A percentile compares a stretch with the other conserved stretches of the same genome.
Conservation (phyloP, 495 filamentous ascomycete genomes). For the Cenococcum geophilum region DNA sequence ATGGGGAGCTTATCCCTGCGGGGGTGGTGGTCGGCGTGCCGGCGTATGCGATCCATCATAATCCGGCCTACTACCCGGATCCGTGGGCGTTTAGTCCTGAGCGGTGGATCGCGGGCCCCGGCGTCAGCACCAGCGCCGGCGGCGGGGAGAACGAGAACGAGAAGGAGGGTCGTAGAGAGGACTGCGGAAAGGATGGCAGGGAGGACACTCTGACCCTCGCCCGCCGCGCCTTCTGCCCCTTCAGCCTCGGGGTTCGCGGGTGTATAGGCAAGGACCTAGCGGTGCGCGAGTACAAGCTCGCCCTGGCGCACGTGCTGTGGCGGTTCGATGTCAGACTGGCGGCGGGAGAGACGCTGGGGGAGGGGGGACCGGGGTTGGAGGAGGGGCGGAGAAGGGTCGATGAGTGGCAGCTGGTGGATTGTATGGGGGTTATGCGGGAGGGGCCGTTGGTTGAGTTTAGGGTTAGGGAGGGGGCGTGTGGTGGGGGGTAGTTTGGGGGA, state of each 20-base stretch:
- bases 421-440: constrained; percentile 14
- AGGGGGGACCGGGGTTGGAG: constrained; percentile 10
- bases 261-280: constrained; percentile 24
- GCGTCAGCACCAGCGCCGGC: background rate
- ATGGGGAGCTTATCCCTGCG: constrained; percentile 46
- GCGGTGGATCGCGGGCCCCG: constrained; percentile 24
- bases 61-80: constrained; percentile 17
- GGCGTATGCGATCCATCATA: constrained; percentile 26
- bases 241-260: constrained; percentile 15
- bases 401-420: constrained; percentile 26
- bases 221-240: constrained; percentile 17
- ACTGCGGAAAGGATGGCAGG: too few species aligned
- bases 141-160: too few species aligned
- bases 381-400: constrained; percentile 18
- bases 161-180: too few species aligned
- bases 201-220: too few species aligned
- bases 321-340: constrained; percentile 18
- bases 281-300: constrained; percentile 22
- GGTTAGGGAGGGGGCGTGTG: background rate
- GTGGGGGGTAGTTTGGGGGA: background rate
- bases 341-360: constrained; percentile 13
- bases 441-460: constrained; percentile 26
- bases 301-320: constrained; percentile 21
- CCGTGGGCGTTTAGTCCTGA: constrained; percentile 24
- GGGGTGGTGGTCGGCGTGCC: constrained; percentile 38